These are phyloP conservation scores for Nannochloris sp. DNA, from an alignment of 139 green algal species.

Conservation along the genomic window DNA sequence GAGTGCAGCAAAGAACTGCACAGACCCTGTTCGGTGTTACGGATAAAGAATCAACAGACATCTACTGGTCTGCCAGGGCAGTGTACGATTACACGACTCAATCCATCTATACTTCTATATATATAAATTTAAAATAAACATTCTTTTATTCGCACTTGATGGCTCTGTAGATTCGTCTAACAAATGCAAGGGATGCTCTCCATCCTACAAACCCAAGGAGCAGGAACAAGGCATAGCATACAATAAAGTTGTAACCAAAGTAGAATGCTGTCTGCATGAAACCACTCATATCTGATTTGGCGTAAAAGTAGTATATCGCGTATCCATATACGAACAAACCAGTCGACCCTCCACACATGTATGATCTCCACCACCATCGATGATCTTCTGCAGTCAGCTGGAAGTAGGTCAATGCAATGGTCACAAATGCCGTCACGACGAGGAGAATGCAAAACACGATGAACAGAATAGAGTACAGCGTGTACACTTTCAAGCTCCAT, in stretches of 20 bases:
- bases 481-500: slow-evolving; percentile 97
- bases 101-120: not conserved
- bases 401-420: slow-evolving; percentile 93
- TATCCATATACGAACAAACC: slow-evolving; percentile 93
- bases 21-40: slow-evolving; percentile 73
- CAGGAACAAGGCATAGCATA: slow-evolving; percentile 49
- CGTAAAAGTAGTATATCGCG: slow-evolving; percentile 96
- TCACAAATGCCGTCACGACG: slow-evolving; percentile 92
- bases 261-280: slow-evolving; percentile 78
- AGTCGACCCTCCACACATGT: slow-evolving; percentile 93
- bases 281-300: slow-evolving; percentile 75
- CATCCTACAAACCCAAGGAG: slow-evolving; percentile 85
- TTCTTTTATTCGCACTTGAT: slow-evolving; percentile 52
- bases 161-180: slow-evolving; percentile 65
- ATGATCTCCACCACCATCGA: slow-evolving; percentile 88
- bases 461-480: slow-evolving; percentile 88
- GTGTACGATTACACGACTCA: not conserved
- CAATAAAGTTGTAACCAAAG: slow-evolving; percentile 78
- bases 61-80: not conserved
- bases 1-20: slow-evolving; percentile 65
- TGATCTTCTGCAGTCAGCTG: slow-evolving; percentile 91
- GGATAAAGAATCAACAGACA: slow-evolving; percentile 36
- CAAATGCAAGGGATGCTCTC: slow-evolving; percentile 63
- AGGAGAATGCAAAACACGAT: slow-evolving; percentile 91
- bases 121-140: no score